phyloP scores from a whole-genome alignment of 2,329 filamentous ascomycete species.

The Macrophomina pseudophaseolina region DNA sequence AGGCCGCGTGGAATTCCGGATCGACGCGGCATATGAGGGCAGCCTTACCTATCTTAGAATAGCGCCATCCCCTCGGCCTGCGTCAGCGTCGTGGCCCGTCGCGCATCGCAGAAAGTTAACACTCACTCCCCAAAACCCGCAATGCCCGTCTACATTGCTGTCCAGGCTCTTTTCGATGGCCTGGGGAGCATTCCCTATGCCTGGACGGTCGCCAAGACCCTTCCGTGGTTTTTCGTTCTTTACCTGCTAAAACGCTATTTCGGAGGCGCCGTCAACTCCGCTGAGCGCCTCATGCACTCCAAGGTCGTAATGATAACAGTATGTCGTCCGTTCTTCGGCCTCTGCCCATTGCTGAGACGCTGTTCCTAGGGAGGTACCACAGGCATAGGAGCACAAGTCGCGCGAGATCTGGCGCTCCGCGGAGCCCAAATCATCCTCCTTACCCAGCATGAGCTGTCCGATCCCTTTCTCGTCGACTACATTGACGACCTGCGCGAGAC shows the following conservation, averaged over 20 bases:
- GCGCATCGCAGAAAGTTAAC: constrained; percentile 17
- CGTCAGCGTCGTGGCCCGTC: constrained; percentile 9
- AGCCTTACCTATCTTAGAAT: neutral
- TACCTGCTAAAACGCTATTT: constrained; percentile 75
- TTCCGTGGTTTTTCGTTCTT: constrained; percentile 58
- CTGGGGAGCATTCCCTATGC: constrained; percentile 59
- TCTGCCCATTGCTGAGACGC: constrained; percentile 31
- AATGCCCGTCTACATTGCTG: constrained; percentile 68
- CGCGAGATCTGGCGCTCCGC: constrained; percentile 73
- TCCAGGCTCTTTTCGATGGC: constrained; percentile 60
- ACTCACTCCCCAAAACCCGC: constrained; percentile 29
- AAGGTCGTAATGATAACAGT: constrained; percentile 93
- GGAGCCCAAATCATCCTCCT: constrained; percentile 92
- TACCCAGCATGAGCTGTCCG: constrained; percentile 78
- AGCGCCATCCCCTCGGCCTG: constrained; percentile 12
- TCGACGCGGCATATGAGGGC: neutral
- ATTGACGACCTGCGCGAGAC: constrained; percentile 82
- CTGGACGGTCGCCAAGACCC: constrained; percentile 58
- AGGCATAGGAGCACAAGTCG: constrained; percentile 82
- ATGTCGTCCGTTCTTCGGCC: constrained; percentile 34
- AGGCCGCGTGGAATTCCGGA: neutral
- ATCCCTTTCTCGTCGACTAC: constrained; percentile 90
- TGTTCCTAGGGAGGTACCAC: constrained; percentile 77
- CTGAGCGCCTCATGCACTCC: constrained; percentile 86
- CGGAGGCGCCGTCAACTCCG: constrained; percentile 72